phyloP scores from a whole-genome alignment of 1,284 basidiomycete species.

The Gastroboletus turbinatus region DNA sequence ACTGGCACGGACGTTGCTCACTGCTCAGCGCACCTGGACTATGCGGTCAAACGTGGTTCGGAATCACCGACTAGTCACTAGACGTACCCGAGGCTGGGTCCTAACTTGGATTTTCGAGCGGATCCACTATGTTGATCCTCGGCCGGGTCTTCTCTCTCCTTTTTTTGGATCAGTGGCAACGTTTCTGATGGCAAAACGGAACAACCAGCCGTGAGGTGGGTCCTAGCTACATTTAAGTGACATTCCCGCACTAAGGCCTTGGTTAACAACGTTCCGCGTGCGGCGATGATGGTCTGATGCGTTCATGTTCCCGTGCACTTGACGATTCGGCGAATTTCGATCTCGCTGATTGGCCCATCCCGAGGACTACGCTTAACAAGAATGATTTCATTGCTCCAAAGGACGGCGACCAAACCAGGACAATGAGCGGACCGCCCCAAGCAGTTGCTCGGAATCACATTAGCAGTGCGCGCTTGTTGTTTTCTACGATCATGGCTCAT shows the following conservation, averaged over 20 bases:
- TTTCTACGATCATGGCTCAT: conserved; percentile 4
- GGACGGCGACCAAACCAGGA: background rate
- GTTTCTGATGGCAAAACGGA: background rate
- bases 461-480: conserved; percentile 3
- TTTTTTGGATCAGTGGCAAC: background rate
- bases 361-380: background rate
- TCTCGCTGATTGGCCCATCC: background rate
- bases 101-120: background rate
- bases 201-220: background rate
- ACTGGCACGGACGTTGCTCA: background rate
- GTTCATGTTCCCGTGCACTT: background rate
- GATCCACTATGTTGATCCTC: background rate
- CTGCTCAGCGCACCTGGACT: background rate
- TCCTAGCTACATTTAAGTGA: no score
- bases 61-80: no score
- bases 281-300: background rate
- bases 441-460: background rate
- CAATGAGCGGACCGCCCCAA: background rate
- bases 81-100: background rate
- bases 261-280: background rate
- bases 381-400: no score
- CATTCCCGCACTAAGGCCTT: background rate
- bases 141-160: no score
- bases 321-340: background rate
- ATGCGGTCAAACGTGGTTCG: background rate